Percentiles rank a stretch among this genome's conserved stretches.
phyloP scores from a whole-genome alignment of 2,329 filamentous ascomycete species.

The Rhexocercosporidium sp. region DNA sequence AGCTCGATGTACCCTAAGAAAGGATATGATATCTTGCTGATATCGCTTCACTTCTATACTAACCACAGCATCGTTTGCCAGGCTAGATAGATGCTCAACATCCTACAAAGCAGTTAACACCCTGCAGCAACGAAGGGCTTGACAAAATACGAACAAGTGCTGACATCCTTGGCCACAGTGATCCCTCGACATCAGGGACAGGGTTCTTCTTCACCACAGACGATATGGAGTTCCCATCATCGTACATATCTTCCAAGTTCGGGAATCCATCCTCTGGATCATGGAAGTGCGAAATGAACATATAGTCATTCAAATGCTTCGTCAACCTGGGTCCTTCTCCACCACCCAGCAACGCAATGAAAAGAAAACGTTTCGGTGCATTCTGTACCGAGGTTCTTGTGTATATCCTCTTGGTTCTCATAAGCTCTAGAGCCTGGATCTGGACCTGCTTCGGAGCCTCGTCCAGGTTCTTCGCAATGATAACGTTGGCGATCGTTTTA shows the following conservation, averaged over 20 bases:
- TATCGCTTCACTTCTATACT: slow-evolving; percentile 83
- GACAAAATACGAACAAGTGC: slow-evolving; percentile 27
- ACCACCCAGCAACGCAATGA: slow-evolving; percentile 72
- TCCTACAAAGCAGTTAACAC: slow-evolving; percentile 34
- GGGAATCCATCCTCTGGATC: slow-evolving; percentile 72
- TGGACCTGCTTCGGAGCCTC: slow-evolving; percentile 76
- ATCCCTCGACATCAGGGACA: slow-evolving; percentile 21
- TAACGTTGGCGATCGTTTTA: slow-evolving; percentile 74
- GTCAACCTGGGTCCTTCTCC: slow-evolving; percentile 56
- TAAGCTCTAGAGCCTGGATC: slow-evolving; percentile 78
- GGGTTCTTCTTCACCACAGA: slow-evolving; percentile 42
- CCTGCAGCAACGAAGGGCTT: background rate
- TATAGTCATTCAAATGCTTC: slow-evolving; percentile 75
- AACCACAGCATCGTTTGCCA: slow-evolving; percentile 63
- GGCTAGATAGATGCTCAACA: slow-evolving; percentile 47
- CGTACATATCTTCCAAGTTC: slow-evolving; percentile 69
- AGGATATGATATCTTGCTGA: slow-evolving; percentile 84
- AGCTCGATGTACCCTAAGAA: slow-evolving; percentile 85
- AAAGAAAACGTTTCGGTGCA: slow-evolving; percentile 78
- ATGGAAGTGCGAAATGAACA: slow-evolving; percentile 90
- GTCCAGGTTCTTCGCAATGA: slow-evolving; percentile 83
- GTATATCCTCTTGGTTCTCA: slow-evolving; percentile 79
- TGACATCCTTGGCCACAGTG: slow-evolving; percentile 36
- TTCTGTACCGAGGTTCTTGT: slow-evolving; percentile 75
- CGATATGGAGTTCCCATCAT: slow-evolving; percentile 38